phyloP scores from a whole-genome alignment of 2,329 filamentous ascomycete species.

The Malbranchea cinnamomea region DNA sequence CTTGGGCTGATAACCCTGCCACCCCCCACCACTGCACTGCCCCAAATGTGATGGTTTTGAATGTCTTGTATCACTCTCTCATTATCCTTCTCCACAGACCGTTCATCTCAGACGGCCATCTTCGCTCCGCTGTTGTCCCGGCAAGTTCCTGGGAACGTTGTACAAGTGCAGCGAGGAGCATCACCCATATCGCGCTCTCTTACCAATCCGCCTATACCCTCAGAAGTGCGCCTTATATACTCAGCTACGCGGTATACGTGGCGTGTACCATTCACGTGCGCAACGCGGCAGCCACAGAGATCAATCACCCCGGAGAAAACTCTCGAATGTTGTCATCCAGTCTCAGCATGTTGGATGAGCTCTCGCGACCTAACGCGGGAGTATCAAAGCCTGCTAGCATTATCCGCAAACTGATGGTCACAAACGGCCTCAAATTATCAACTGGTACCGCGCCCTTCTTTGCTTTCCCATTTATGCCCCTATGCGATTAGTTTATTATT shows the following conservation, averaged over 20 bases:
- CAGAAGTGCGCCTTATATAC: constrained; percentile 26
- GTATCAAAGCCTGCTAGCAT: constrained; percentile 11
- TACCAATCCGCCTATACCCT: constrained; percentile 28
- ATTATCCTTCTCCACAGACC: constrained; percentile 33
- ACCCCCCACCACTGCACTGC: constrained; percentile 8
- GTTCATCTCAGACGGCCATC: constrained; percentile 24
- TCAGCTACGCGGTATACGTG: constrained; percentile 30
- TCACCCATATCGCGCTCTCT: constrained; percentile 20
- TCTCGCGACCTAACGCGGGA: constrained; percentile 12
- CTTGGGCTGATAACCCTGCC: constrained; percentile 12
- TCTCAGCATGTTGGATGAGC: constrained; percentile 19
- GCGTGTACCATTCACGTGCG: constrained; percentile 28
- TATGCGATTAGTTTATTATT: background rate
- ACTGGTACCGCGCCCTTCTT: constrained; percentile 6
- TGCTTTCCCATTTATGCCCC: background rate
- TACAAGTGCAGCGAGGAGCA: constrained; percentile 21
- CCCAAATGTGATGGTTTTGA: constrained; percentile 20
- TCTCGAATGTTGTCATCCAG: constrained; percentile 15
- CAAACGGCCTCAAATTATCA: constrained; percentile 9
- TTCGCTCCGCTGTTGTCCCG: constrained; percentile 13
- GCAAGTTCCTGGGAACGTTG: constrained; percentile 20
- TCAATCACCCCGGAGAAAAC: constrained; percentile 13
- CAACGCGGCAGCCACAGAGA: constrained; percentile 18
- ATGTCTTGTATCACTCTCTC: constrained; percentile 27
- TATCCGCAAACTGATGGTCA: constrained; percentile 11